Conservation (phyloP, 1,139 yeast species). For the Tardiomyces depauwii region DNA sequence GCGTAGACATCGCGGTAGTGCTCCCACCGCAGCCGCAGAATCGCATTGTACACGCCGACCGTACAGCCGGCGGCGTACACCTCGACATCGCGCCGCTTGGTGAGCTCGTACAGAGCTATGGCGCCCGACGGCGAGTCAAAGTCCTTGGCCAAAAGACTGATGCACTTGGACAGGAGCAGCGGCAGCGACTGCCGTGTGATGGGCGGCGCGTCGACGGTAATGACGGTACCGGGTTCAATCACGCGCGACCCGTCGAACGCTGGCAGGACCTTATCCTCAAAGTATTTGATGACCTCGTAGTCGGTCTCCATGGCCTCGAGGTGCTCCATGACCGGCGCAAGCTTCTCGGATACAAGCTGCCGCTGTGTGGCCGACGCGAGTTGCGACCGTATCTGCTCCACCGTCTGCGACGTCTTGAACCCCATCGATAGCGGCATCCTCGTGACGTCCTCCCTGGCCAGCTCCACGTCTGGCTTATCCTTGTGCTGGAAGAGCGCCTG, state of each 20-base stretch:
- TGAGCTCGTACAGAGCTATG: constrained; percentile 27
- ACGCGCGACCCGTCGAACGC: constrained; percentile 7
- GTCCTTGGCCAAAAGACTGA: constrained; percentile 15
- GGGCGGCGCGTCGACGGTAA: constrained; percentile 3
- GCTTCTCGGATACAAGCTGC: constrained; percentile 6
- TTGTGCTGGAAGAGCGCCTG: constrained; percentile 14
- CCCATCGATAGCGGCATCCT: constrained; percentile 12
- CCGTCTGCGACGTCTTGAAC: not conserved
- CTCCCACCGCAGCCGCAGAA: constrained; percentile 30
- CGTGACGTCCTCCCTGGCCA: constrained; percentile 10
- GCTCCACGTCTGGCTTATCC: constrained; percentile 7
- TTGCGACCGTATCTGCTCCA: not conserved
- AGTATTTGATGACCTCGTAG: constrained; percentile 17
- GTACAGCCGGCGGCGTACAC: constrained; percentile 31
- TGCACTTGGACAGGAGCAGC: constrained; percentile 15
- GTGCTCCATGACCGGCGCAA: constrained; percentile 15
- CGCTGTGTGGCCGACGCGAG: not conserved
- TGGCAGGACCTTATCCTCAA: constrained; percentile 11
- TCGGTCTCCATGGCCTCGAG: constrained; percentile 19
- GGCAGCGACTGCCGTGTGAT: constrained; percentile 11
- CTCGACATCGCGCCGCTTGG: constrained; percentile 27
- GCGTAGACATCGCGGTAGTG: constrained; percentile 28
- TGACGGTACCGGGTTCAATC: constrained; percentile 6
- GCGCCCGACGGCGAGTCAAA: constrained; percentile 30
- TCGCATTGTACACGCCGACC: constrained; percentile 30